Base-by-base conservation (phyloP, 345 rosid genomes). In the Erucastrum elatum region DNA sequence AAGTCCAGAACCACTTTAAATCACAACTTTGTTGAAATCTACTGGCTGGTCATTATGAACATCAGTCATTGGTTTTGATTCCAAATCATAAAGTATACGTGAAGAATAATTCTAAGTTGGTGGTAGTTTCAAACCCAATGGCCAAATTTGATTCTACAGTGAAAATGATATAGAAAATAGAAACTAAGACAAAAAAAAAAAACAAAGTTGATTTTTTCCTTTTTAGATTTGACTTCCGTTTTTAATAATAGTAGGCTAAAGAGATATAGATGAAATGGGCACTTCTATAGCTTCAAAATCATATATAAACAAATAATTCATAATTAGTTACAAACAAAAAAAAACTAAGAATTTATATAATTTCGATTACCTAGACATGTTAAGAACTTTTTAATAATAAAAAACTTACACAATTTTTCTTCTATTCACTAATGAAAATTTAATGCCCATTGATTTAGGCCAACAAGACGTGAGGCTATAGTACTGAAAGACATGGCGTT, bases 91-190 rank as follows among this genome's bases (percentile, higher is more conserved):
- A 80, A 75, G 82, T 80, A 74, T 65, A 80, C 83, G 80, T 80
- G 77, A 75, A 80, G 83, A 75, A 80, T 65, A 75, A 75, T 75
- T 80, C 68, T 80, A 71, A 80, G 83, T 75, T 71, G 83, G 77
- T 75, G 77, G 77, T 58, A 44, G 27, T 64, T 75, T 76, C 65
- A 39, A n/a, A 30, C 46, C 41, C 72, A 31, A 53, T 49, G 35
- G 31, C 72, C 63, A 80, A 13, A 29, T 75, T 69, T 75, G 71
- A 75, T 75, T 80, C 76, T 66, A 64, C 44, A 64, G 11, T 80
- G 76, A 75, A 75, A 75, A 70, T 80, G 76, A 64, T 75, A 74
- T 79, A 29, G 59, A 80, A 74, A 69, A 29, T 5, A 49, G 59
- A 80, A 69, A 68, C 46, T 5, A 46, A 30, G 49, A 72, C n/a